Conservation (phyloP, 495 filamentous ascomycete species). For the Penicillium antarcticum region DNA sequence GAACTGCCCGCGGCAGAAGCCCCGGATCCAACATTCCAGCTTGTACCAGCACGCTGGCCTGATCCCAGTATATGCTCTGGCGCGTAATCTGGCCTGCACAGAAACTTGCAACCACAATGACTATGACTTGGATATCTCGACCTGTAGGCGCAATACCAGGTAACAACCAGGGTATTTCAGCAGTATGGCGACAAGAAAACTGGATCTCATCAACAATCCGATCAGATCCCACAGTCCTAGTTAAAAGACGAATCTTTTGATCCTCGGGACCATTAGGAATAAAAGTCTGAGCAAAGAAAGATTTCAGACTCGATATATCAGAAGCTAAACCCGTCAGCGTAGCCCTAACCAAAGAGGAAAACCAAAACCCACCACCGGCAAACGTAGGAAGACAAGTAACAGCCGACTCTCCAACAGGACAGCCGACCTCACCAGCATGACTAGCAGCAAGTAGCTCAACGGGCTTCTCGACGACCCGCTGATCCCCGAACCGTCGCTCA, state of each 20-base stretch:
- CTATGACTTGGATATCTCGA: slow-evolving; percentile 59
- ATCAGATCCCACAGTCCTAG: slow-evolving; percentile 61
- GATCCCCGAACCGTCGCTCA: background rate
- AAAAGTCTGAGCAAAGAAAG: slow-evolving; percentile 71
- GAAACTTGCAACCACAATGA: slow-evolving; percentile 70
- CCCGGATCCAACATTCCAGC: slow-evolving; percentile 66
- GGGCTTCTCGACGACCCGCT: background rate
- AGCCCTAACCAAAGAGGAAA: background rate
- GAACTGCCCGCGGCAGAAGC: slow-evolving; percentile 32
- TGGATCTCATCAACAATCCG: slow-evolving; percentile 57
- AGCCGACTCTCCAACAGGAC: slow-evolving; percentile 4
- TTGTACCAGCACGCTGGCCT: slow-evolving; percentile 74
- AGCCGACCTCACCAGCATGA: slow-evolving; percentile 3
- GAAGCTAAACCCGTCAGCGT: slow-evolving; percentile 14
- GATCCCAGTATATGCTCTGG: slow-evolving; percentile 84
- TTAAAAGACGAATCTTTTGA: slow-evolving; percentile 63
- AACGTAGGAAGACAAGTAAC: slow-evolving; percentile 30
- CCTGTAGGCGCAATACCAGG: slow-evolving; percentile 70
- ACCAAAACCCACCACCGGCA: slow-evolving; percentile 41
- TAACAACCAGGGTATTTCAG: slow-evolving; percentile 72
- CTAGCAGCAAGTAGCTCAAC: slow-evolving; percentile 9
- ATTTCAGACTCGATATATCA: slow-evolving; percentile 36
- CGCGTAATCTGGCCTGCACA: slow-evolving; percentile 69
- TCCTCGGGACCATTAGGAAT: slow-evolving; percentile 65
- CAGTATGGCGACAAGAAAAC: slow-evolving; percentile 64